Percentiles rank a stretch among this genome's conserved stretches.
phyloP scores from a whole-genome alignment of 495 filamentous ascomycete species.

The Aspergillus wentii region DNA sequence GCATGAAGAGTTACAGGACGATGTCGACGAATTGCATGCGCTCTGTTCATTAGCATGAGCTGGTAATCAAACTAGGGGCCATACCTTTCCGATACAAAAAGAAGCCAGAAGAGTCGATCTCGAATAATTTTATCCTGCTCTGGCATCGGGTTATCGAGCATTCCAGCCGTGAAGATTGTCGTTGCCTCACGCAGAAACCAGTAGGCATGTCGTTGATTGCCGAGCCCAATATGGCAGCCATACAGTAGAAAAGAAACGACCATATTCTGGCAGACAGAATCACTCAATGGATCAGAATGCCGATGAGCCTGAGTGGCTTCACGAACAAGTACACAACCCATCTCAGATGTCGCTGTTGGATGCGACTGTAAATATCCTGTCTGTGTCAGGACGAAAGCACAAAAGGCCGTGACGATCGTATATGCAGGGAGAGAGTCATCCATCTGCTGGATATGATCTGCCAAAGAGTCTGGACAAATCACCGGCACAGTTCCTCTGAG shows the following conservation, averaged over 20 bases:
- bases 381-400: slow-evolving; percentile 75
- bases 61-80: neutral
- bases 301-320: slow-evolving; percentile 67
- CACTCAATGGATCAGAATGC: slow-evolving; percentile 61
- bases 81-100: slow-evolving; percentile 68
- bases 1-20: slow-evolving; percentile 67
- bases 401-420: slow-evolving; percentile 67
- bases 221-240: slow-evolving; percentile 65
- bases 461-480: slow-evolving; percentile 56
- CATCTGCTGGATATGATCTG: slow-evolving; percentile 51
- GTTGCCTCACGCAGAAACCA: slow-evolving; percentile 69
- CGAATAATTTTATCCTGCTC: slow-evolving; percentile 17
- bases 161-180: slow-evolving; percentile 46
- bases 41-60: slow-evolving; percentile 32
- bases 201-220: slow-evolving; percentile 68
- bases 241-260: slow-evolving; percentile 71
- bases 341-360: slow-evolving; percentile 40
- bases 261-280: slow-evolving; percentile 55
- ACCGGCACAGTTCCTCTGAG: slow-evolving; percentile 75
- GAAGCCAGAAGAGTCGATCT: slow-evolving; percentile 58
- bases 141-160: slow-evolving; percentile 24
- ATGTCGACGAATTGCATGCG: slow-evolving; percentile 70
- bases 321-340: slow-evolving; percentile 52
- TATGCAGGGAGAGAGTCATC: slow-evolving; percentile 65
- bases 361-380: slow-evolving; percentile 12